Evolutionary conservation across 169 alveolate genomes (phyloP), one percentile per base, ranked within the genome.

Genomic region (Plasmodium fragile): DNA sequence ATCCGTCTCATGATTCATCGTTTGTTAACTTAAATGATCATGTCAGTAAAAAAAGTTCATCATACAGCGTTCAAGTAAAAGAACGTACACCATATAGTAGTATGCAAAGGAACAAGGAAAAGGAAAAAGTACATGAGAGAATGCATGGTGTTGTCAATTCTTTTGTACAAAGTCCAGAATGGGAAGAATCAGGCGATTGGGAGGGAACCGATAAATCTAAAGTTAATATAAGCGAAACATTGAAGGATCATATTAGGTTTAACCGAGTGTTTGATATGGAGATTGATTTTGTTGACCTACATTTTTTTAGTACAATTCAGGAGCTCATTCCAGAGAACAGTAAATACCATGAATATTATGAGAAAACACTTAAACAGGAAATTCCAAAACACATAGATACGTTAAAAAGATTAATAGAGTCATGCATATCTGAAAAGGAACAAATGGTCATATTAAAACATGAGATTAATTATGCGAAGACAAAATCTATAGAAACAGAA

Each of bases 191-290:
- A 45, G n/a, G 11, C 55, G 55, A 45, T 59, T 16, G n/a, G 32
- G 30, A 18, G 34, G 32, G 4, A 18, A 11, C 4, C 34, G 3
- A 6, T 10, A 59, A 25, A 1, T 59, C 34, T 25, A 59, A n/a
- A 25, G 34, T 6, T 59, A 34, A 16, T 59, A 18, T 59, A 18
- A 59, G 32, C 8, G 65, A 28, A 22, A 39, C 13, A 45, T 5
- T 39, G 7, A 59, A 36, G 6, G 22, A 77, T 13, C 18, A 77
- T 77, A 4, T 0, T 25, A 34, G 0, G 30, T 32, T 7, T 77
- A 34, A 77, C 53, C 36, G 34, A 77, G n/a, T 77, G 41, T 34
- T 77, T 10, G n/a, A 39, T 22, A 77, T 77, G 83, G 83, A 77
- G 53, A 28, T 77, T 77, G 70, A 77, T 77, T 77, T 16, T 77